These are phyloP conservation scores for Nemania serpens DNA, from an alignment of 2,329 filamentous ascomycete genomes.

Conservation along the genomic window DNA sequence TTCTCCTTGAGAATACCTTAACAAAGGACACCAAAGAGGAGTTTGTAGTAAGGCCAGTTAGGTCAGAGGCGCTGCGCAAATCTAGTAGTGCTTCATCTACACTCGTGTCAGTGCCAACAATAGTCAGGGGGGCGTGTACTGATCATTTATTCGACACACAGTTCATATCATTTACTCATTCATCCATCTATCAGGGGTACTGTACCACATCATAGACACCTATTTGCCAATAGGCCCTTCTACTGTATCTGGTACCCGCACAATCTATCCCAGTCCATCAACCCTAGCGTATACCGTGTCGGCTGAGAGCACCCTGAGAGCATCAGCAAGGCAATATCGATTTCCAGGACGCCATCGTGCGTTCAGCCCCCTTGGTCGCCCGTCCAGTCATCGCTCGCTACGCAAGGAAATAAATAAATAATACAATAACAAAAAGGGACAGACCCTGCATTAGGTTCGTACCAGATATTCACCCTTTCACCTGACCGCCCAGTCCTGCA, in stretches of 20 bases:
- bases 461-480: slow-evolving; percentile 32
- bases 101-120: slow-evolving; percentile 15
- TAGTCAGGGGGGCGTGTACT: slow-evolving; percentile 33
- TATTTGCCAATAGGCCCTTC: slow-evolving; percentile 11
- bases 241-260: slow-evolving; percentile 16
- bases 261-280: slow-evolving; percentile 6
- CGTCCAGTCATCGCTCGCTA: slow-evolving; percentile 9
- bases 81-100: slow-evolving; percentile 23
- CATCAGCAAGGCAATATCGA: slow-evolving; percentile 8
- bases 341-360: slow-evolving; percentile 13
- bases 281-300: slow-evolving; percentile 16
- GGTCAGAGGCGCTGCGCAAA: slow-evolving; percentile 29
- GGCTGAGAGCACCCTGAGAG: slow-evolving; percentile 10
- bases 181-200: slow-evolving; percentile 6
- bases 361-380: slow-evolving; percentile 1
- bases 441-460: slow-evolving; percentile 37
- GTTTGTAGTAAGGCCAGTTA: slow-evolving; percentile 27
- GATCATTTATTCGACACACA: slow-evolving; percentile 30
- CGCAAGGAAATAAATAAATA: not conserved
- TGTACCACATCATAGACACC: slow-evolving; percentile 17
- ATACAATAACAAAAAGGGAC: not conserved
- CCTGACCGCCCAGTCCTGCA: slow-evolving; percentile 38
- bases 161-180: slow-evolving; percentile 12
- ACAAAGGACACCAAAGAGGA: slow-evolving; percentile 35
- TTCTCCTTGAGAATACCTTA: slow-evolving; percentile 19